Evolutionary conservation across 495 filamentous ascomycete species (phyloP), one percentile per base, ranked within the genome.

Genomic region (Penicillium chermesinum): DNA sequence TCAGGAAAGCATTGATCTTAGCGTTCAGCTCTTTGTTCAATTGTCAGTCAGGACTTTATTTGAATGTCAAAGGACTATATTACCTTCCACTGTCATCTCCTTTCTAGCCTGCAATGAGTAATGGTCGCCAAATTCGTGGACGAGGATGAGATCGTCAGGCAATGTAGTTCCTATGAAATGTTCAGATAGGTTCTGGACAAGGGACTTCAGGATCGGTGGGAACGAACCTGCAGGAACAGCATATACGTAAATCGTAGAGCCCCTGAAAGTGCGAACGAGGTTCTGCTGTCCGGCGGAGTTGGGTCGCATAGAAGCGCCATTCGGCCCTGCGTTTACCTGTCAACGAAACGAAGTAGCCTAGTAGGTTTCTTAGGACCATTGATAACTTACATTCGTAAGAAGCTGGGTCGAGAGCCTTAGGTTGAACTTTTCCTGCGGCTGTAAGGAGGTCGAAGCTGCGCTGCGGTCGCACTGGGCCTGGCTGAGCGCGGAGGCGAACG

Each of bases 61-160:
- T 34, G 15, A 14, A n/a, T 9, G 3, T 13, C 0, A 32, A 17
- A 0, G 21, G 10, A 2, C 9, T 20, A 16, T 35, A 21, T 9
- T 21, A 44, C 30, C 15, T 44, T 36, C 17, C 7, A 44, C 30
- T n/a, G 30, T 44, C 30, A 44, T 44, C 16, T 44, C 30, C 10
- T 21, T 6, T 19, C 42, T 27, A 4, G 42, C 27, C 22, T 44
- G 42, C 27, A 36, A 21, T 22, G 42, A 44, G 42, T 36, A 44
- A 15, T 44, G 30, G 21, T 44, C 30, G 13, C 15, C 27, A 7
- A 35, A 44, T 44, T 44, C 42, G 18, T 44, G 30, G 18, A 44
- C 30, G 1, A 44, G 7, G 19, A 44, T 34, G 13, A 36, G 30
- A 36, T 44, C 30, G 18, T n/a, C 30, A 6, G 30, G 30, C 16